Evolutionary conservation across 495 filamentous ascomycete species (phyloP), one percentile per base, ranked within the genome.

Genomic region (Aspergillus ellipticus): DNA sequence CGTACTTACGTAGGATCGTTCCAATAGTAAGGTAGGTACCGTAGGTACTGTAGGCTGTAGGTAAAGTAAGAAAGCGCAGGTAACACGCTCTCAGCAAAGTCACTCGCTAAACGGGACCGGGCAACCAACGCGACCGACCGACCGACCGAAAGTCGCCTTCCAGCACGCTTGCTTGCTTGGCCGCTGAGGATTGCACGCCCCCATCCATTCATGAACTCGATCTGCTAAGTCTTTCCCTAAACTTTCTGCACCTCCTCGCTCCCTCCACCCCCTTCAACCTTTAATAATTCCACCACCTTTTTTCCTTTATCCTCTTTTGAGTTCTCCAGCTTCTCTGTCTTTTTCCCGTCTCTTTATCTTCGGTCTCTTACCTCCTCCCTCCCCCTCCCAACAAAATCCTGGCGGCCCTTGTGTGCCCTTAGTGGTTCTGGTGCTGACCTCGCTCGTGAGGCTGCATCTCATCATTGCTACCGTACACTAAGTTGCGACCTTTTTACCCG

Each of bases 371-470:
- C 37, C 17, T 57, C 42, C 39, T 42, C 56, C 49, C 2, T 47
- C 50, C 42, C 48, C 47, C 37, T 39, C 15, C 29, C n/a, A 60
- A 72, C 71, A 67, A 63, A 60, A 52, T 49, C 56, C 51, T 59
- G 48, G 58, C 59, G 54, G 54, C 59, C 53, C 61, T 61, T 65
- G 59, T 54, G 43, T 55, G 53, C 49, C 42, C 62, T 60, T 64
- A 64, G 58, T 66, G 60, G 66, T 54, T 69, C 59, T 69, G 70
- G 67, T 75, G 70, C 65, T 64, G 69, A 72, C 74, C 73, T 76
- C 72, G 68, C 58, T 60, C 59, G 63, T 63, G 74, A 76, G 73
- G 73, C 63, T 61, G 68, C 66, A 68, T 65, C 59, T 58, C 55
- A 65, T 53, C 54, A 39, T 60, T 60, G 50, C 57, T 42, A 55